Percentiles rank a stretch among this genome's conserved stretches.
phyloP scores from a whole-genome alignment of 1,139 yeast species.

The Neolecta irregularis region DNA sequence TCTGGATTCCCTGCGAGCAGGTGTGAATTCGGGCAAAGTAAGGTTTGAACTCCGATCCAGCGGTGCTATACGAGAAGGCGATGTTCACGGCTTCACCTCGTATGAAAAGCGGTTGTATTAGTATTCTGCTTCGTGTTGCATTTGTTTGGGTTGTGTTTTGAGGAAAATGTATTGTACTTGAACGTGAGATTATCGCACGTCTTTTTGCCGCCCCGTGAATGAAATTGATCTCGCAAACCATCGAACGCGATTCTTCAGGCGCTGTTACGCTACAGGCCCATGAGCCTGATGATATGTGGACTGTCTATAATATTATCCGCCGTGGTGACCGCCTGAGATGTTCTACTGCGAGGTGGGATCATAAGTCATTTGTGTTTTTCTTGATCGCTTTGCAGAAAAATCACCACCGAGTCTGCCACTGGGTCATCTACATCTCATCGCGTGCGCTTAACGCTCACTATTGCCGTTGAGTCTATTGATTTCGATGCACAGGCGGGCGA shows the following conservation, averaged over 20 bases:
- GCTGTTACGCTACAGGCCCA: constrained; percentile 55
- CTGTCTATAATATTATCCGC: constrained; percentile 51
- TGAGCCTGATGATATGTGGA: constrained; percentile 85
- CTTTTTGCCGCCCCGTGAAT: too few relatives aligned
- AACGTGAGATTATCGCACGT: background rate
- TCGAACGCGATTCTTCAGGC: constrained; percentile 53
- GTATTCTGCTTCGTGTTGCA: background rate
- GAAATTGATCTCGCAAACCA: constrained; percentile 38
- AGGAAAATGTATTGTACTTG: constrained; percentile 1
- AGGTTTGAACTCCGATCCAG: constrained; percentile 98
- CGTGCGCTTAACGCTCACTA: constrained; percentile 38
- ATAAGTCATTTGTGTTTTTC: constrained; percentile 1
- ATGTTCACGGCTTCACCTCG: constrained; percentile 90
- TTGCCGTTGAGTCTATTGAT: constrained; percentile 55
- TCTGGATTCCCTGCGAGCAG: constrained; percentile 44
- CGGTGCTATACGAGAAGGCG: constrained; percentile 97
- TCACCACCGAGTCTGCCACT: constrained; percentile 21
- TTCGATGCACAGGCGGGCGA: constrained; percentile 65
- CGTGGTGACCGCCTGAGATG: constrained; percentile 61
- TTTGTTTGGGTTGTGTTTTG: too few relatives aligned
- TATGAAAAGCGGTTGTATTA: constrained; percentile 85
- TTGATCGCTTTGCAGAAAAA: constrained; percentile 36
- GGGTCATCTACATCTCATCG: constrained; percentile 36
- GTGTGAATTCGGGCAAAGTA: constrained; percentile 52
- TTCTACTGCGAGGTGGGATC: constrained; percentile 37